Evolutionary conservation across 192 early-diverging fungal species (phyloP), one percentile per base, ranked within the genome.

Genomic region (Entomortierella chlamydospora): DNA sequence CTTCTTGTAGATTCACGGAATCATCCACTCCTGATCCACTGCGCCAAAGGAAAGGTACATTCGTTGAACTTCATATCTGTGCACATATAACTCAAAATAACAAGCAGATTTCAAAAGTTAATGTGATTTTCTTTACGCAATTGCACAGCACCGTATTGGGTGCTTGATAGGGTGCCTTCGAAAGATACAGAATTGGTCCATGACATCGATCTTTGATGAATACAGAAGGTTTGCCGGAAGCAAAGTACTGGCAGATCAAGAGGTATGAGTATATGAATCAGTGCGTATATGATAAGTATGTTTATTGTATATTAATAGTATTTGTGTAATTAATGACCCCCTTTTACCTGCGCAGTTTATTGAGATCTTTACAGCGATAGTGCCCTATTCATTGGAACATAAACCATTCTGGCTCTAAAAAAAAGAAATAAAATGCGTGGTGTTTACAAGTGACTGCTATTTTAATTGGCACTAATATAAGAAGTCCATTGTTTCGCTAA

Each of bases 181-280:
- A 26, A 98, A 97, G 80, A 85, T 97, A 52, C 96, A 98, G 64
- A 90, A 90, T 52, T 99, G 98, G 98, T 95, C 95, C 22, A 91
- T 97, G 90, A 95, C 98, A 0, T 92, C 93, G 7, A 98, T 97
- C 18, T 99, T 98, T 88, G 96, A 97, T 85, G 98, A 99, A 84
- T 99, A 98, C 72, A 84, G 95, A 50, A 81, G 95, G 43, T 99
- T 99, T 65, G 93, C 97, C 18, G 97, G 95, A 29, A 90, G 91
- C 18, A 96, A 95, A 81, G 91, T 95, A 25, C 73, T 98, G 30
- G 92, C 94, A 13, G 97, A 98, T 83, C 95, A 97, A 78, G 95
- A 98, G 90, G 94, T 98, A 82, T 30, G 0, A n/a, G 11, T 28
- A 31, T 13, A n/a, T n/a, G n/a, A n/a, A n/a, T n/a, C n/a, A n/a